Evolutionary conservation across 371 early-diverging fungal genomes (phyloP).

Genomic region (Mortierella sp.): DNA sequence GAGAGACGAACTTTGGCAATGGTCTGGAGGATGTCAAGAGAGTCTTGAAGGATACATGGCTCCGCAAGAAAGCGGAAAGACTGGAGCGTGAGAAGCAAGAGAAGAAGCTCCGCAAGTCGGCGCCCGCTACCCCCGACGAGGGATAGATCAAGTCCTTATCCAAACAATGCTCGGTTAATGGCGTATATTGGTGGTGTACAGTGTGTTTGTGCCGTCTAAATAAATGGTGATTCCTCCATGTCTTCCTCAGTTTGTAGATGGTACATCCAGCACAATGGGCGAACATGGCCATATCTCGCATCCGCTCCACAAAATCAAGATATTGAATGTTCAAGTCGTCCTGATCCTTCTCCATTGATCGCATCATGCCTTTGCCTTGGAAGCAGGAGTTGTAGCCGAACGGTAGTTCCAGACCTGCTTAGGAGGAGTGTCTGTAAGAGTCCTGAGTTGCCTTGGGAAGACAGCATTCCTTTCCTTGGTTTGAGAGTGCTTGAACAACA

Average conservation of each 20-base stretch:
- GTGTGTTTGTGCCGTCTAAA: constrained; percentile 14
- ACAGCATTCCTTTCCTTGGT: constrained; percentile 71
- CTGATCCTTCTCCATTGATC: neutral
- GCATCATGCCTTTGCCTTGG: constrained; percentile 35
- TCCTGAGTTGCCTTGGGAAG: constrained; percentile 80
- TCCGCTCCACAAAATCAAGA: neutral
- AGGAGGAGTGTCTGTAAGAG: constrained; percentile 80
- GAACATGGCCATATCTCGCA: neutral
- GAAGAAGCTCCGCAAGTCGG: constrained; percentile 13
- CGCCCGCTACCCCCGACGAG: neutral
- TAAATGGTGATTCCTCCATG: constrained; percentile 7
- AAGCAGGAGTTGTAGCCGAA: constrained; percentile 34
- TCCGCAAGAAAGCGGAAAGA: constrained; percentile 56
- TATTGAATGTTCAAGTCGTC: neutral
- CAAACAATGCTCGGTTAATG: neutral
- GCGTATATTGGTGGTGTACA: constrained; percentile 29
- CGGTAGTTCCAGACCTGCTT: constrained; percentile 75
- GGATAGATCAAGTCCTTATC: neutral
- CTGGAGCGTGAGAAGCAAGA: constrained; percentile 35
- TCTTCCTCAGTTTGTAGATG: constrained; percentile 1
- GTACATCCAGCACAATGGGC: neutral
- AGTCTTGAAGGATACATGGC: constrained; percentile 58
- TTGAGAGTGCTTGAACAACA: constrained; percentile 75
- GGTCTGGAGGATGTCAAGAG: constrained; percentile 58
- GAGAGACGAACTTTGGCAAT: constrained; percentile 58